Evolutionary conservation across 2,329 filamentous ascomycete genomes (phyloP), one percentile per base, ranked within the genome.

Genomic region (Sodiomyces alkalinus): DNA sequence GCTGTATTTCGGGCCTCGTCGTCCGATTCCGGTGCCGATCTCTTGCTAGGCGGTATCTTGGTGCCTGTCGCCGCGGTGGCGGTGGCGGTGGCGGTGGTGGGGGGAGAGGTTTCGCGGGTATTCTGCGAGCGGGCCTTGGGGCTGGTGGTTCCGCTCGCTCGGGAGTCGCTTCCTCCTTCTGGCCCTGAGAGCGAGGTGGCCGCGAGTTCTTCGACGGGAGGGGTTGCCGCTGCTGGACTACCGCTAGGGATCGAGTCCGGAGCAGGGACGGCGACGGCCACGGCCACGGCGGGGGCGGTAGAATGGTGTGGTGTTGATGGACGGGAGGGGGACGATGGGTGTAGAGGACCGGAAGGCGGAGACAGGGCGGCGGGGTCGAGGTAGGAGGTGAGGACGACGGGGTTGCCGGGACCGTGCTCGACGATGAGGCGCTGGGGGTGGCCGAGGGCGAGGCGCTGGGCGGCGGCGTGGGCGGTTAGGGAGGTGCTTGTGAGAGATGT

Each of bases 391-490:
- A 60, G 41, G 24, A 60, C 46, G 27, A 60, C 47, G 37, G 56
- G 47, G 14, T 55, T 55, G 27, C 49, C 48, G 21, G 54, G 49
- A 3, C 50, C 52, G 43, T 67, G 65, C 43, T 74, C 68, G 43
- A 74, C 60, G 47, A 74, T 64, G 36, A 74, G 58, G 45, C 68
- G 64, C 41, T 65, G 56, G 3, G 68, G 64, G 6, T 44, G 41
- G 38, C 69, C 69, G 23, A 70, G 56, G 26, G 57, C 60, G 6
- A 73, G 55, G 27, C 68, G 62, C 19, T 52, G 50, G 5, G 64
- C 62, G 27, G 66, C 54, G 25, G 66, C 61, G 41, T 66, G 62
- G 9, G 63, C 61, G 33, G 55, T 56, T 15, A 73, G 55, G 11
- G 68, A 64, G 27, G 60, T 58, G 25, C 58, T 56, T 18, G 68